Base-by-base conservation (phyloP, 2,329 filamentous ascomycete species). In the Nothomitra cinnamomea region DNA sequence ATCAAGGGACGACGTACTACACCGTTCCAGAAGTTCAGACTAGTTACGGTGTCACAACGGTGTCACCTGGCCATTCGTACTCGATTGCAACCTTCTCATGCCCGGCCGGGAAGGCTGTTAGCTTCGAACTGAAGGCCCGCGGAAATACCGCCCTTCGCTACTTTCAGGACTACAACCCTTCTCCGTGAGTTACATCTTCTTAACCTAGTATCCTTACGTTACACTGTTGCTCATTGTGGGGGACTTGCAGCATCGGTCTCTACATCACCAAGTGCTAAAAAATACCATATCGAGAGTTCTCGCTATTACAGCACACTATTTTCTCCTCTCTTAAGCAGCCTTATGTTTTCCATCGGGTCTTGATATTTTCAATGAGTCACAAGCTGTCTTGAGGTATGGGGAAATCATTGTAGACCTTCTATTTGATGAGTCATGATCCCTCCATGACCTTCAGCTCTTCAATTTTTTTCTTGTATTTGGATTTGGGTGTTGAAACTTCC, bases 91-190 rank as follows among this genome's bases (percentile, higher is more conserved):
- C 69, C 7, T 78, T 78, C 60, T 61, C 65, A 13, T 83, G 80
- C 60, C 71, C 73, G 0, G 74, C 71, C 48, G 77, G 76, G 1
- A 52, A 74, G 62, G 68, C 68, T 17, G 64, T 82, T 17, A 67
- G 66, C 1, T 76, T 73, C 58, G 68, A 77, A 67, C 70, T 83
- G 59, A 71, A 66, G 48, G 67, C 70, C 45, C 66, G 66, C 4
- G 75, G 72, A 2, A 67, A 67, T 57, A 78, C 78, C 40, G 61
- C 68, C 49, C 64, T 84, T 40, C 65, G 74, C 54, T 85, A 75
- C 65, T 82, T 83, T 67, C 72, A 85, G 66, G 78, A 84, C 62
- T 81, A 69, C 59, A 81, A 80, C 60, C 71, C 70, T 8, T 64
- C 67, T 57, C 69, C 73, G 67, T 70, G 62, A 64, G 67, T 67